Conservation (phyloP, 2,329 filamentous ascomycete species). For the Aspergillus sp. region DNA sequence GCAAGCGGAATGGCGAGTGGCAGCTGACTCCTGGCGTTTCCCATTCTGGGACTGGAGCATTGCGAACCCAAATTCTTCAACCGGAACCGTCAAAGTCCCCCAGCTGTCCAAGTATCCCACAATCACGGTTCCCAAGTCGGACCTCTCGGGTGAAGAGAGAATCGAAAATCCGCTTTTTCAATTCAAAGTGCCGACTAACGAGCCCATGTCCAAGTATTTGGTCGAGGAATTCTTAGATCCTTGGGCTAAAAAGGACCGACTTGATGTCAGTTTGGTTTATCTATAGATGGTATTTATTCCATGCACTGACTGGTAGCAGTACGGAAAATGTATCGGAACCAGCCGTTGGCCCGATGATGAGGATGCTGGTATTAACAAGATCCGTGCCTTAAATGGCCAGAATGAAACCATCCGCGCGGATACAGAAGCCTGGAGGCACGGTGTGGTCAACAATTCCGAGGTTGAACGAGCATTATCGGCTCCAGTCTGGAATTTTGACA, state of each 20-base stretch:
- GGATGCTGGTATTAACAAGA: background rate
- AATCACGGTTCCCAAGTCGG: slow-evolving; percentile 33
- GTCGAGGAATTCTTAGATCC: slow-evolving; percentile 6
- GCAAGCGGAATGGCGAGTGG: background rate
- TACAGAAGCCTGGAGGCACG: slow-evolving; percentile 10
- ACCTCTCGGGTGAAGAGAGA: slow-evolving; percentile 24
- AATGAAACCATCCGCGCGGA: slow-evolving; percentile 1
- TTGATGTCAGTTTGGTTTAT: background rate
- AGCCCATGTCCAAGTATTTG: slow-evolving; percentile 7
- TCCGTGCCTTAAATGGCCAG: too few relatives aligned
- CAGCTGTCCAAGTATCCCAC: slow-evolving; percentile 22
- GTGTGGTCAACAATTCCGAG: slow-evolving; percentile 16
- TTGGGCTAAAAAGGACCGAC: slow-evolving; percentile 1
- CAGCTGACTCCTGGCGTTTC: slow-evolving; percentile 39
- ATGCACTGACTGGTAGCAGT: slow-evolving; percentile 3
- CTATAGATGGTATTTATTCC: background rate
- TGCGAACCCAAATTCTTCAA: background rate
- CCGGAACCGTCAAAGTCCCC: slow-evolving; percentile 9
- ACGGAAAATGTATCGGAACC: slow-evolving; percentile 11
- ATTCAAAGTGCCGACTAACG: slow-evolving; percentile 32
- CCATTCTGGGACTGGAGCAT: slow-evolving; percentile 48
- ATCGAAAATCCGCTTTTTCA: slow-evolving; percentile 44
- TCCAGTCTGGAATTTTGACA: background rate
- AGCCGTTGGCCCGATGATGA: slow-evolving; percentile 20
- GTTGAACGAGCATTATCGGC: slow-evolving; percentile 1